Base-by-base conservation (phyloP, 2,329 filamentous ascomycete genomes). In the Colletotrichum sp. region DNA sequence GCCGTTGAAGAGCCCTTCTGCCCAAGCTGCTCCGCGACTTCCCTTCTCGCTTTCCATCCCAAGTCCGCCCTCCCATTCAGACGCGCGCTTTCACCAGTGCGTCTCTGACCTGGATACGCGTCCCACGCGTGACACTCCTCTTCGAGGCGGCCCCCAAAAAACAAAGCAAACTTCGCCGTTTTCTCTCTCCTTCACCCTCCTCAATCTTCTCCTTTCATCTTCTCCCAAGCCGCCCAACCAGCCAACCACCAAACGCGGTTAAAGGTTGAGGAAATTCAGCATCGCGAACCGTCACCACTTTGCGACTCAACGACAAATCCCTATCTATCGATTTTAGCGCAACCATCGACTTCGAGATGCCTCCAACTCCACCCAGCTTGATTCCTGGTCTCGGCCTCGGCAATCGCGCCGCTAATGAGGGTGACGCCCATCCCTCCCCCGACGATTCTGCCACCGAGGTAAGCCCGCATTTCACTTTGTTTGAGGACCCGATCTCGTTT, bases 391-490 rank as follows among this genome's bases (percentile, higher is more conserved):
- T 59, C 21, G 55, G 55, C 55, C 55, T 59, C 26, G n/a, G 43
- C 43, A 52, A 1, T 12, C 43, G 43, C 43, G n/a, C 43, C 43
- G 43, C 43, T 52, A 12, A 21, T 52, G n/a, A 52, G 0, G 43
- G n/a, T 13, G 43, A 52, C 43, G 43, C 43, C 43, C 43, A 24
- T 24, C 12, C 43, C n/a, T 21, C 43, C 6, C n/a, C 10, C 10
- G n/a, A 21, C n/a, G 43, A 52, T 13, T 13, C 12, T 21, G 43
- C 43, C 4, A 24, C 43, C 12, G n/a, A 55, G 71, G 65, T 73
- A 73, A 73, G 71, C 65, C 71, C 65, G 34, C 65, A 73, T 36
- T 39, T 63, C 52, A 72, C 48, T 67, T 12, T 69, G 36, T 68
- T 66, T 73, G 55, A 59, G 55, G 21, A 59, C 55, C 55, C 65